phyloP scores from a whole-genome alignment of 2,329 filamentous ascomycete species.

The Diplodia mutila region DNA sequence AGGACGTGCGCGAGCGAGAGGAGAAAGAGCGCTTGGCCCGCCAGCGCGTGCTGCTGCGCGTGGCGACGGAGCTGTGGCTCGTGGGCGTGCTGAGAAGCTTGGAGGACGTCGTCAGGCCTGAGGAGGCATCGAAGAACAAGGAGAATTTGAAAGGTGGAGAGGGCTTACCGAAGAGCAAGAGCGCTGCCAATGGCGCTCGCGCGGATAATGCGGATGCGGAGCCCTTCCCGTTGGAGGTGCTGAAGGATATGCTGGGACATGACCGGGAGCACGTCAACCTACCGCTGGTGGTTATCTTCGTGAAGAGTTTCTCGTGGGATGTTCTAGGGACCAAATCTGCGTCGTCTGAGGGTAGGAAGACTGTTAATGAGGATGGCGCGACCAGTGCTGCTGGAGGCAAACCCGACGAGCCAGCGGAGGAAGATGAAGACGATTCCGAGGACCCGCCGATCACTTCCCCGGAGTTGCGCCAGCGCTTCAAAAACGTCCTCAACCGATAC shows the following conservation, averaged over 20 bases:
- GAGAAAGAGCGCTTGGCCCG: slow-evolving; percentile 90
- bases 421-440: slow-evolving; percentile 58
- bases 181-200: slow-evolving; percentile 60
- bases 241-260: slow-evolving; percentile 93
- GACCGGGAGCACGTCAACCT: slow-evolving; percentile 92
- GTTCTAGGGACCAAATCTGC: slow-evolving; percentile 77
- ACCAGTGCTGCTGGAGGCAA: slow-evolving; percentile 58
- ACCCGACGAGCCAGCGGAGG: slow-evolving; percentile 55
- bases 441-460: slow-evolving; percentile 76
- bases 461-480: slow-evolving; percentile 84
- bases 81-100: slow-evolving; percentile 85
- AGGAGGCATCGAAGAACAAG: slow-evolving; percentile 65
- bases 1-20: slow-evolving; percentile 88
- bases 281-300: slow-evolving; percentile 89
- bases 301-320: slow-evolving; percentile 96
- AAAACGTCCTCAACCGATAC: slow-evolving; percentile 81
- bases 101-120: slow-evolving; percentile 67
- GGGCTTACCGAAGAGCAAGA: slow-evolving; percentile 64
- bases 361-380: slow-evolving; percentile 77
- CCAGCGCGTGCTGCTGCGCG: slow-evolving; percentile 82
- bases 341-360: slow-evolving; percentile 78
- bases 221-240: slow-evolving; percentile 93
- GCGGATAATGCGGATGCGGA: slow-evolving; percentile 72
- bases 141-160: slow-evolving; percentile 57
- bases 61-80: slow-evolving; percentile 96